phyloP scores from a whole-genome alignment of 345 rosid species.

The Conringia planisiliqua region DNA sequence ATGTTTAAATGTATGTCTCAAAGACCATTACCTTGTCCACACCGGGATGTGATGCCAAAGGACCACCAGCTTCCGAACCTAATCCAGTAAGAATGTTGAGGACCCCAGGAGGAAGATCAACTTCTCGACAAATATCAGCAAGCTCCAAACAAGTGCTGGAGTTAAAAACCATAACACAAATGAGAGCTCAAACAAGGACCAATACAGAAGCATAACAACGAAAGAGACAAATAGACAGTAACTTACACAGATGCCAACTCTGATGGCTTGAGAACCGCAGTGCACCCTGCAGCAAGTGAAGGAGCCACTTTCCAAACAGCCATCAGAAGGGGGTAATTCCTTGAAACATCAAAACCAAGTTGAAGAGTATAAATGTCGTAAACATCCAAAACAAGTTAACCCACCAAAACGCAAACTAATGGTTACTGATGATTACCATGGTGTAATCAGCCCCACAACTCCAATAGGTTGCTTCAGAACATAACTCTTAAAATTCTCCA shows the following conservation, averaged over 20 bases:
- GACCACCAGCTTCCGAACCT: slow-evolving; percentile 93
- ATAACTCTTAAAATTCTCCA: slow-evolving; percentile 65
- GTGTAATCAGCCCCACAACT: slow-evolving; percentile 89
- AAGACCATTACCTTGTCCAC: slow-evolving; percentile 54
- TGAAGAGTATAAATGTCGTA: background rate
- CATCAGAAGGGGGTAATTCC: slow-evolving; percentile 95
- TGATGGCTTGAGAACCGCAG: slow-evolving; percentile 87
- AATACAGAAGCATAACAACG: background rate
- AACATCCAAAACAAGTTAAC: background rate
- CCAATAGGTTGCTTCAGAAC: slow-evolving; percentile 89
- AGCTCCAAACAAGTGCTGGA: slow-evolving; percentile 96
- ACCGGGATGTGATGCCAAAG: slow-evolving; percentile 80
- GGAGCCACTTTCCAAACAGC: slow-evolving; percentile 99
- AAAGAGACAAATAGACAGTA: background rate
- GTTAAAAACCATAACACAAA: slow-evolving; percentile 7
- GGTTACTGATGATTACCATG: slow-evolving; percentile 45
- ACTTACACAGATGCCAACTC: slow-evolving; percentile 81
- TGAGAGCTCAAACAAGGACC: background rate
- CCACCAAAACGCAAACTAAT: background rate
- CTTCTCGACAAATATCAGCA: slow-evolving; percentile 80
- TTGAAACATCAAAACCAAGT: slow-evolving; percentile 43
- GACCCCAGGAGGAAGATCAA: slow-evolving; percentile 94
- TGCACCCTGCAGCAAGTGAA: slow-evolving; percentile 92
- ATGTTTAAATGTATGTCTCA: background rate
- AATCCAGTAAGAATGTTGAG: slow-evolving; percentile 83